These are phyloP conservation scores for Thalia dealbata DNA, from an alignment of 176 grass and related monocot species.

Conservation along the genomic window DNA sequence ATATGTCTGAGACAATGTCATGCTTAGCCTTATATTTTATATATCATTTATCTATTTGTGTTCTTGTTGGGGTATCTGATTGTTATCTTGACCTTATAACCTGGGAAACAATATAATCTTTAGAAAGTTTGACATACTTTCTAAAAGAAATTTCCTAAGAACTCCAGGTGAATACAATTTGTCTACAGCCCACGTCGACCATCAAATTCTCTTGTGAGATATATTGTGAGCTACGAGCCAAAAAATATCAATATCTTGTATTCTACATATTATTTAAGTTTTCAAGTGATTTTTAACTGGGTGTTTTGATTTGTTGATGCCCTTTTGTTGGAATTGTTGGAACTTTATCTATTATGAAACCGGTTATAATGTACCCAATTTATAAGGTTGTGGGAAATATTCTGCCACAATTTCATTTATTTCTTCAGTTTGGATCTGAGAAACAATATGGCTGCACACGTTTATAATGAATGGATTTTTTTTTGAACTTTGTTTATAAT, in stretches of 20 bases:
- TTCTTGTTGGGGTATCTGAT: no score
- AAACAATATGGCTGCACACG: no score
- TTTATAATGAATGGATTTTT: not conserved
- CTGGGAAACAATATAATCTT: no score
- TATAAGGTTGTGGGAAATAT: not conserved
- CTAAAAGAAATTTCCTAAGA: no score
- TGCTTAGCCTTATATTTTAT: no score
- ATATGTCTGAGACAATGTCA: no score
- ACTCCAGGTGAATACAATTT: not conserved
- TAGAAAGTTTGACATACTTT: no score
- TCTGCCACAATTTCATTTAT: not conserved
- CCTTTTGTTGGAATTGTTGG: no score
- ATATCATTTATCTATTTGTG: no score
- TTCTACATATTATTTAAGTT: not conserved
- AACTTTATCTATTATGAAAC: not conserved
- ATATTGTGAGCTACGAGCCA: not conserved
- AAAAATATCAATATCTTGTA: not conserved
- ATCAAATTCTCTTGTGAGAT: not conserved
- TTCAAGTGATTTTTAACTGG: not conserved
- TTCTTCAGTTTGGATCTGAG: no score
- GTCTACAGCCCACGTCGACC: not conserved
- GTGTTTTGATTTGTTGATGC: not conserved
- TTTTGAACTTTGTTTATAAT: not conserved
- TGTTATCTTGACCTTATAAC: no score
- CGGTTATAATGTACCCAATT: not conserved